A percentile compares a stretch with the other conserved stretches of the same genome.
phyloP scores from a whole-genome alignment of 306 rosid genomes.

The Dicorynia guianensis region DNA sequence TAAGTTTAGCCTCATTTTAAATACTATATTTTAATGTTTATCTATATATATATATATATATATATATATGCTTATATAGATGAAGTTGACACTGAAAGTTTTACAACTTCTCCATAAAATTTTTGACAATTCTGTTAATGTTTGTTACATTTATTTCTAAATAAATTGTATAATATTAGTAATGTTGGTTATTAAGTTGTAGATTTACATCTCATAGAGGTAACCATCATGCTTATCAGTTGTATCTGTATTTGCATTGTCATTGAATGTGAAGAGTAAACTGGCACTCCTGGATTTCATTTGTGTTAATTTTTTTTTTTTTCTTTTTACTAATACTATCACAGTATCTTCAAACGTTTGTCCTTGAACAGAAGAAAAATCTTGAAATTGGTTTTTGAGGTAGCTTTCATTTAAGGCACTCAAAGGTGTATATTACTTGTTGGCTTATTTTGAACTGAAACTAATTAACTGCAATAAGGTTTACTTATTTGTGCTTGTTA shows the following conservation, averaged over 20 bases:
- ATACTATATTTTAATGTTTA: background rate
- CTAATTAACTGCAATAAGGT: slow-evolving; percentile 1
- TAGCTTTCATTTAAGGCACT: slow-evolving; percentile 24
- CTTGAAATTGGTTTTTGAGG: slow-evolving; percentile 25
- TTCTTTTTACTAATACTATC: background rate
- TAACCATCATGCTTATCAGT: background rate
- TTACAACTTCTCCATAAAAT: background rate
- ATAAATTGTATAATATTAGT: background rate
- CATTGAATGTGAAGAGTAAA: background rate
- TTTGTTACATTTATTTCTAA: background rate
- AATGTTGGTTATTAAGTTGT: background rate
- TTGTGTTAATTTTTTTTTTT: background rate
- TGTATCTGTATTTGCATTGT: background rate
- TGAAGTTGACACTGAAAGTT: background rate
- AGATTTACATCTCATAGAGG: slow-evolving; percentile 8
- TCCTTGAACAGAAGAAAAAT: slow-evolving; percentile 10
- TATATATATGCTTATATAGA: background rate
- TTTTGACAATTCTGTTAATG: background rate
- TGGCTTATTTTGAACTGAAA: slow-evolving; percentile 21
- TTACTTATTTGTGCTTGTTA: slow-evolving; percentile 4
- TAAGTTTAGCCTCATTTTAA: background rate
- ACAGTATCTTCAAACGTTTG: background rate
- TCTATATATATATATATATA: no score
- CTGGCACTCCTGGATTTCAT: background rate
- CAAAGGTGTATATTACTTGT: slow-evolving; percentile 7